Conservation (phyloP, 495 filamentous ascomycete genomes). For the Aspergillus heteromorphus region DNA sequence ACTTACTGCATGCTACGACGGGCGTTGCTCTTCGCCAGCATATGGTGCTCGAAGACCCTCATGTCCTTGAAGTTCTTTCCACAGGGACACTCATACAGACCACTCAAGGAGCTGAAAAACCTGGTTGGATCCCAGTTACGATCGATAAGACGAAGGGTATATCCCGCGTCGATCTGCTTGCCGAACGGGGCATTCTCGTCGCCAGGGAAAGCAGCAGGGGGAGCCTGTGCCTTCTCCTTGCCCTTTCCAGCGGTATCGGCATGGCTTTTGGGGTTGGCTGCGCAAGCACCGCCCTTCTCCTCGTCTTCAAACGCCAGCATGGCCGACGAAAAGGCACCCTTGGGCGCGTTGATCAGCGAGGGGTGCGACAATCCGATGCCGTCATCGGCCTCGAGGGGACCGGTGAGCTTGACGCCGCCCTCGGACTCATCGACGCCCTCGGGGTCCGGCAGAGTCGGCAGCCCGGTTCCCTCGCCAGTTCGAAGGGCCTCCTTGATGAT, state of each 20-base stretch:
- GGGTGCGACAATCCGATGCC: no score
- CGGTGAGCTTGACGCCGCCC: constrained; percentile 11
- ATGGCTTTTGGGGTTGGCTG: no score
- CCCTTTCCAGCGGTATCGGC: not conserved
- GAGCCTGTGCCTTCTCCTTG: not conserved
- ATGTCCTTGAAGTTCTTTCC: constrained; percentile 6
- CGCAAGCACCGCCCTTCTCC: no score
- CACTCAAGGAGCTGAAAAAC: constrained; percentile 19
- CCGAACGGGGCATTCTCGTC: not conserved
- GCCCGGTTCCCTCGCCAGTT: not conserved
- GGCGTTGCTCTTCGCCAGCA: constrained; percentile 14
- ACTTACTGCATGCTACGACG: not conserved
- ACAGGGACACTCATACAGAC: constrained; percentile 23
- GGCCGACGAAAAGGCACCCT: not conserved
- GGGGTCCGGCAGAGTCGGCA: not conserved
- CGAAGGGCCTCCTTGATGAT: constrained; percentile 26
- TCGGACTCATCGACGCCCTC: constrained; percentile 5
- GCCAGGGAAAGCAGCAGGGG: no score
- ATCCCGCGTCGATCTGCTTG: not conserved
- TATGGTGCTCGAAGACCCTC: constrained; percentile 18
- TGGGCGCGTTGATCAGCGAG: no score
- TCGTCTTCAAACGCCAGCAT: constrained; percentile 14
- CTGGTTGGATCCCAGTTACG: constrained; percentile 19
- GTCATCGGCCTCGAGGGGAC: no score
- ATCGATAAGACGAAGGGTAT: constrained; percentile 12